Evolutionary conservation across 1,284 basidiomycete species (phyloP), one percentile per base, ranked within the genome.

Genomic region (Cerioporus squamosus): DNA sequence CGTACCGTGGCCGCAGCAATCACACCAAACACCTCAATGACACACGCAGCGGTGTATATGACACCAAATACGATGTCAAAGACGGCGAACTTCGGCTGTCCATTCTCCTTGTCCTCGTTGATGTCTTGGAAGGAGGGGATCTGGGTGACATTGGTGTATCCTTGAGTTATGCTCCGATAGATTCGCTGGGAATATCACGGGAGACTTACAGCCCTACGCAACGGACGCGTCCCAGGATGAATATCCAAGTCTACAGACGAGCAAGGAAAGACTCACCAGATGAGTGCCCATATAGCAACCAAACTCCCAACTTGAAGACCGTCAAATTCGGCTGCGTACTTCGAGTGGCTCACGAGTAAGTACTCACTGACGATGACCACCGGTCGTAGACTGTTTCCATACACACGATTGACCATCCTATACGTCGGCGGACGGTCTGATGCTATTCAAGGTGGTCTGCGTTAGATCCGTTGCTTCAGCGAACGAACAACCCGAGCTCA

Each of bases 51-150:
- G 51, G 81, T 75, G 68, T 83, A 88, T 51, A 90, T 53, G 5
- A 76, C 72, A 0, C 87, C 88, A 42, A 90, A 72, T 0, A 85
- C 81, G 52, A 92, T 83, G 18, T 85, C 81, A 58, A 86, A 77
- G 0, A 79, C 78, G 2, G 80, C 82, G 49, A 93, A 75, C 64
- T 80, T 80, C 2, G 78, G 72, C 1, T 78, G 66, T 18, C 74
- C 66, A 53, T 81, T 72, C 24, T 63, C 66, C 58, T 77, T 68
- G 55, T 83, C 85, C 23, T 80, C 69, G 14, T 71, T 71, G 53
- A 83, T 81, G 61, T 80, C 80, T 64, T 81, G 77, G 70, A 88
- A 89, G 51, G 79, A 81, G 12, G 81, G 77, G 61, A 90, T 81
- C 88, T 89, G 65, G 6, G n/a, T n/a, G n/a, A n/a, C 44, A 45